Evolutionary conservation across 2,329 filamentous ascomycete genomes (phyloP).

Genomic region (Botrytis galanthina): DNA sequence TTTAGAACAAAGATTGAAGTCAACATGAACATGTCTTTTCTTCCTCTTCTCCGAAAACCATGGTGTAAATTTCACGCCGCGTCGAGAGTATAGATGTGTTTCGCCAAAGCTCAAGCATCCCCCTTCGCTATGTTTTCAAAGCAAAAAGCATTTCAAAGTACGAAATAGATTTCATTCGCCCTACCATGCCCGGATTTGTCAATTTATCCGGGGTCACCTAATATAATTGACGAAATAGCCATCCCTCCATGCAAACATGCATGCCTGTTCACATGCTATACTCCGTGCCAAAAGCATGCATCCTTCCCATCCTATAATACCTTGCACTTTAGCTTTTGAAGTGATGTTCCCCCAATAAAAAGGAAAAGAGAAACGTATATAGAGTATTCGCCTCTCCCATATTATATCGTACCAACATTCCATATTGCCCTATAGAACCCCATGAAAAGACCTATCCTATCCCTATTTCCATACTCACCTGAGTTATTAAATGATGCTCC

Average conservation of each 20-base stretch:
- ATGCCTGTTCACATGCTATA: neutral
- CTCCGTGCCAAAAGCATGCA: neutral
- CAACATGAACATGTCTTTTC: neutral
- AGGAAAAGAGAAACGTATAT: neutral
- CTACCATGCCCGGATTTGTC: neutral
- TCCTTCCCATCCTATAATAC: neutral
- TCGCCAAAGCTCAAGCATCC: neutral
- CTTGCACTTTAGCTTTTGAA: neutral
- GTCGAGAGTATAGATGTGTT: neutral
- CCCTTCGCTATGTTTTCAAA: neutral
- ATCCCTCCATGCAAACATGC: neutral
- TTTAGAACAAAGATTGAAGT: neutral
- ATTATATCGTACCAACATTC: constrained; percentile 4
- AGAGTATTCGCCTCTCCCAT: neutral
- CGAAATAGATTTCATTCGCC: neutral
- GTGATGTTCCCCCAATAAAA: neutral
- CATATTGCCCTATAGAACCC: neutral
- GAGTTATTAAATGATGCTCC: neutral
- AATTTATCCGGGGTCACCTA: neutral
- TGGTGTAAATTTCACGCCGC: neutral
- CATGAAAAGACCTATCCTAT: neutral
- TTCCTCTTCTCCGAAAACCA: neutral
- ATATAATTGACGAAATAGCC: neutral
- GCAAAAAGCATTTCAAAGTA: neutral
- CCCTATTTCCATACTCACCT: neutral